Base-by-base conservation (phyloP, 2,329 filamentous ascomycete genomes). In the Epichloe elymi region DNA sequence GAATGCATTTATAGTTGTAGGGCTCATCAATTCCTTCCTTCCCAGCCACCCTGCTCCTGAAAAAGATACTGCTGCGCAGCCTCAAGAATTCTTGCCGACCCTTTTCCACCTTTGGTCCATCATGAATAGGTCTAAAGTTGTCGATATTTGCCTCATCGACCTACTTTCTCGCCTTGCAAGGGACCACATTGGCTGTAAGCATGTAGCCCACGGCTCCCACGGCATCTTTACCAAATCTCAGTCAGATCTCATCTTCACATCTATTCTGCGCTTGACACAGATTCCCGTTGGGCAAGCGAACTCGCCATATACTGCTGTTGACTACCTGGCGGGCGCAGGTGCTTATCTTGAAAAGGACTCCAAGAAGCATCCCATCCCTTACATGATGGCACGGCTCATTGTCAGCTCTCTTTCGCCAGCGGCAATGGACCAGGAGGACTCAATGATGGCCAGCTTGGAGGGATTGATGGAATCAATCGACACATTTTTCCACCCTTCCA, bases 401-500 rank as follows among this genome's bases (percentile, higher is more conserved):
- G 82, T 94, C 49, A 91, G 91, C 80, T 96, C 90, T 0, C 67
- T 98, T 39, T 97, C 93, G 1, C 91, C 93, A 1, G 74, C 82
- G 44, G 93, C 88, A 60, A 70, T 94, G 46, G 80, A 86, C 41
- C 74, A 80, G n/a, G 75, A 84, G 33, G 83, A 84, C 51, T 97
- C 90, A 1, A 80, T 95, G 42, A 69, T 98, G 60, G 80, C 85
- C 36, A 88, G 86, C 57, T 76, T 98, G 5, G 91, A 98, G 65
- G 91, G 88, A 0, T 74, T 98, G 49, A 86, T 98, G 58, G 86
- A 97, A 65, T 93, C 90, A 3, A 85, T 97, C 45, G 93, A 98
- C 66, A 98, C 93, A 0, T 98, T 98, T 67, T 98, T 96, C 74
- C 93, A 98, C 61, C 93, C 93, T 2, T 98, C 93, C 2, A 98